A percentile compares a stretch with the other conserved stretches of the same genome.
These are phyloP conservation scores for Samsoniella hepiali DNA, from an alignment of 2,329 filamentous ascomycete species.

Conservation along the genomic window DNA sequence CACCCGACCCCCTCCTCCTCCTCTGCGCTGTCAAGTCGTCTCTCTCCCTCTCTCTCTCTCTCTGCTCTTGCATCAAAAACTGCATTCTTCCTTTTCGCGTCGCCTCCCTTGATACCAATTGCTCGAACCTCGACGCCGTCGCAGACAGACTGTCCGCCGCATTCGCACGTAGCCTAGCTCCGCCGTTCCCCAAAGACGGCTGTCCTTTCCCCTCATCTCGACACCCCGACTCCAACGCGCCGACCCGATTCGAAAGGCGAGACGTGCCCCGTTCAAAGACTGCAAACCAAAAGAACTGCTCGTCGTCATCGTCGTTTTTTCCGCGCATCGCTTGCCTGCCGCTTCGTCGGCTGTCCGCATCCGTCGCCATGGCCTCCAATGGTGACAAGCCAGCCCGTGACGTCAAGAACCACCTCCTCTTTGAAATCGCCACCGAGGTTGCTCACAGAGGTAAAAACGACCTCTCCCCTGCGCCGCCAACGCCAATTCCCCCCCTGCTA, in stretches of 20 bases:
- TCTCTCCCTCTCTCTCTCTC: background rate
- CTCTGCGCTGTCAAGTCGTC: background rate
- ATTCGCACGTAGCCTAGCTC: too few relatives aligned
- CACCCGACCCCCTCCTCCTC: background rate
- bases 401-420: slow-evolving; percentile 92
- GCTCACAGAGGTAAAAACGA: slow-evolving; percentile 74
- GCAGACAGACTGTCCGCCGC: too few relatives aligned
- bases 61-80: background rate
- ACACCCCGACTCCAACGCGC: too few relatives aligned
- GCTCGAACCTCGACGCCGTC: too few relatives aligned
- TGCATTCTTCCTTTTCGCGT: background rate
- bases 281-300: background rate
- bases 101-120: too few relatives aligned
- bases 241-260: too few relatives aligned
- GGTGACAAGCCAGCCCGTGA: slow-evolving; percentile 56
- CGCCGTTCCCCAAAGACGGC: too few relatives aligned
- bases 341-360: background rate
- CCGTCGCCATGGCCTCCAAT: slow-evolving; percentile 44
- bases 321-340: background rate
- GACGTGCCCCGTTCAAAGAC: too few relatives aligned
- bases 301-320: background rate
- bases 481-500: slow-evolving; percentile 4
- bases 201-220: too few relatives aligned
- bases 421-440: slow-evolving; percentile 95
- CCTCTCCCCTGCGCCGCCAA: background rate